Base-by-base conservation (phyloP, 805 yeast genomes). In the Saccharomycopsis sp. region DNA sequence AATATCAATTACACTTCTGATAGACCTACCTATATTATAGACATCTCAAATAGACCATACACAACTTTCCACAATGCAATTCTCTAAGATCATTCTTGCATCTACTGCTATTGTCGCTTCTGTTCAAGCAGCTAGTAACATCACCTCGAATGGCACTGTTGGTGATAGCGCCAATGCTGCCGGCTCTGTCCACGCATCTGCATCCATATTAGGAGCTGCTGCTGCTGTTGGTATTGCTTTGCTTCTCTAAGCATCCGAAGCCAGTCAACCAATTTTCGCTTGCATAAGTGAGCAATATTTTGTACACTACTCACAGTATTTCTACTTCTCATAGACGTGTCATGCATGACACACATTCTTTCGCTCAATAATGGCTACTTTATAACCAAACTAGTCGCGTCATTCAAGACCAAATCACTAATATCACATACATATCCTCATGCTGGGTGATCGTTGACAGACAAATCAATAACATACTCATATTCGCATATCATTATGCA, bases 191-290 rank as follows among this genome's bases (percentile, higher is more conserved):
- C 52, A 58, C 18, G 59, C 47, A 46, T 58, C 61, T 34, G 57
- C 61, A 40, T 55, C 59, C 44, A 50, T 58, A 51, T 55, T 57
- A 44, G 58, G 60, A 52, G 63, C 63, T 52, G 63, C 59, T 50
- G 61, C 61, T 41, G 59, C 55, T 34, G 61, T 57, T 48, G 61
- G 59, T 52, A 40, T 58, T 54, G 63, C 61, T 58, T 55, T 58
- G 46, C 53, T 60, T 40, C 55, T 55, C 50, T 60, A 58, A 60
- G 23, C 48, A n/a, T 24, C 37, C 37, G 37, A 7, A 29, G 12
- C 12, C 5, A 5, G 5, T 5, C 37, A 29, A 29, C 37, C n/a
- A n/a, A n/a, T n/a, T n/a, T n/a, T n/a, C n/a, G n/a, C n/a, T n/a
- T n/a, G n/a, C n/a, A n/a, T n/a, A n/a, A n/a, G n/a, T n/a, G n/a